These are phyloP conservation scores for Saturnispora sanitii DNA, from an alignment of 805 yeast genomes.

Conservation along the genomic window DNA sequence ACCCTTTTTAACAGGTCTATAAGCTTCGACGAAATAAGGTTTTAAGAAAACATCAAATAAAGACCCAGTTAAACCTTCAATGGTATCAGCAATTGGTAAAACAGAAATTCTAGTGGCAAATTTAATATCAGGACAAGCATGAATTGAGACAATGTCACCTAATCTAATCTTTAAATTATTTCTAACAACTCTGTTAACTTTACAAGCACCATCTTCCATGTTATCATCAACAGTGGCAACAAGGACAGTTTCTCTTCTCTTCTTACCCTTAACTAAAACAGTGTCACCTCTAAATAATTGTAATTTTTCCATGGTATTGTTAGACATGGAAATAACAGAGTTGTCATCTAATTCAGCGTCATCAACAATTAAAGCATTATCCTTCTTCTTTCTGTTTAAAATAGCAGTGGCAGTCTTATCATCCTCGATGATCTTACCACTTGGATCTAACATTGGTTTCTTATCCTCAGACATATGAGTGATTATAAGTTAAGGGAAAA, in stretches of 20 bases:
- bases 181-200: constrained; percentile 92
- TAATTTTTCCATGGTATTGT: constrained; percentile 88
- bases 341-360: constrained; percentile 97
- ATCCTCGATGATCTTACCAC: constrained; percentile 28
- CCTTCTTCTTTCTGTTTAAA: constrained; percentile 95
- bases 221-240: constrained; percentile 95
- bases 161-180: constrained; percentile 88
- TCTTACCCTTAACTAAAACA: constrained; percentile 93
- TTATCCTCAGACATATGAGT: constrained; percentile 14
- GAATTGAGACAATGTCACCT: constrained; percentile 85
- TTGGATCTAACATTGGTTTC: constrained; percentile 30
- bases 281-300: constrained; percentile 98
- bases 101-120: constrained; percentile 92
- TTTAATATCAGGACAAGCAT: constrained; percentile 96
- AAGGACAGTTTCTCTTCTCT: constrained; percentile 93
- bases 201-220: constrained; percentile 88
- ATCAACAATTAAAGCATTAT: constrained; percentile 84
- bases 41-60: constrained; percentile 91
- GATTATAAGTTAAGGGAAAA: neutral
- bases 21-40: constrained; percentile 98
- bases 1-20: constrained; percentile 96
- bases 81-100: constrained; percentile 94
- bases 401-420: constrained; percentile 88
- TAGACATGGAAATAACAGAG: constrained; percentile 90
- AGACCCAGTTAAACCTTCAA: constrained; percentile 95